Evolutionary conservation across 306 rosid species (phyloP).

Genomic region (Spatholobus suberectus): DNA sequence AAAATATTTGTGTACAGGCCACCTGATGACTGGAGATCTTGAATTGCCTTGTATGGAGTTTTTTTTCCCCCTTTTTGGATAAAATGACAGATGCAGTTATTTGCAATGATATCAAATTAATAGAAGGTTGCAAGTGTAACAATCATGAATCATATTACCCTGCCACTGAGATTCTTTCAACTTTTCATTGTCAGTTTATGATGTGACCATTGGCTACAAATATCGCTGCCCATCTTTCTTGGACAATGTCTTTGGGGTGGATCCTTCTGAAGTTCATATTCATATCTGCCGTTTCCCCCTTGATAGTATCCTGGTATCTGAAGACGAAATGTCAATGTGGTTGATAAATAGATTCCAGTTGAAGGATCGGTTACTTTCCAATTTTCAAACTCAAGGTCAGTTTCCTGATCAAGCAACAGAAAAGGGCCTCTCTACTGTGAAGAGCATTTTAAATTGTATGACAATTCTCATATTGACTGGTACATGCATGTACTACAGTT

Average conservation of each 20-base stretch:
- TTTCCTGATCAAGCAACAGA: slow-evolving; percentile 69
- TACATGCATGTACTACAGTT: slow-evolving; percentile 50
- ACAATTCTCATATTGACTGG: slow-evolving; percentile 51
- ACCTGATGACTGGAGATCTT: slow-evolving; percentile 8
- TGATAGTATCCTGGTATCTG: slow-evolving; percentile 61
- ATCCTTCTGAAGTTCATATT: slow-evolving; percentile 84
- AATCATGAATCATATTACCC: background rate
- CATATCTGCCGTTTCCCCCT: slow-evolving; percentile 56
- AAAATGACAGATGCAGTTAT: background rate
- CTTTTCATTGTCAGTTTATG: slow-evolving; percentile 65
- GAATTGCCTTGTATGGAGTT: background rate
- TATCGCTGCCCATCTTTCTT: slow-evolving; percentile 73
- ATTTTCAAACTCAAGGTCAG: slow-evolving; percentile 62
- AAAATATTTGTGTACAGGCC: slow-evolving; percentile 2
- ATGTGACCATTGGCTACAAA: slow-evolving; percentile 77
- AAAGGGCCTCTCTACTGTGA: slow-evolving; percentile 54
- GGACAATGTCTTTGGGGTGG: slow-evolving; percentile 75
- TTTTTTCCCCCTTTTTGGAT: background rate
- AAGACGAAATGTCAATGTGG: slow-evolving; percentile 62
- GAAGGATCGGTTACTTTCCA: slow-evolving; percentile 74
- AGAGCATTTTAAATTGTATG: slow-evolving; percentile 57
- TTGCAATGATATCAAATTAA: background rate
- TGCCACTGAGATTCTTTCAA: slow-evolving; percentile 2
- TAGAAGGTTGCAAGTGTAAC: background rate
- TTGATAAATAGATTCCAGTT: slow-evolving; percentile 54